These are phyloP conservation scores for Cyclocybe aegerita DNA, from an alignment of 768 basidiomycete genomes.

Conservation along the genomic window DNA sequence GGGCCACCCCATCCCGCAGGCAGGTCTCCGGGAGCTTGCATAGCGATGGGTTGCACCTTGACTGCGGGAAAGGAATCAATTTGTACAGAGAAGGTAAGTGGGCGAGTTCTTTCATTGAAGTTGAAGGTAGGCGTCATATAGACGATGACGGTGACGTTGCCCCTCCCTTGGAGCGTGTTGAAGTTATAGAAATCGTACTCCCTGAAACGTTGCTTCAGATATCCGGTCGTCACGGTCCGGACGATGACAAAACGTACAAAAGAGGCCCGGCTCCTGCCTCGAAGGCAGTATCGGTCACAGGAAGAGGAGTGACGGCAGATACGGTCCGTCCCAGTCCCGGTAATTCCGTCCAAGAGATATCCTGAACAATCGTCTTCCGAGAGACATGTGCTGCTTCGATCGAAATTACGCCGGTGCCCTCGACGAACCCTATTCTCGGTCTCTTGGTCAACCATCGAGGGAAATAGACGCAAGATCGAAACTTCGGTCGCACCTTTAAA, in stretches of 20 bases:
- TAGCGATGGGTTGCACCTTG: constrained; percentile 46
- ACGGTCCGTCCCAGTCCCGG: constrained; percentile 60
- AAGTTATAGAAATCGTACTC: constrained; percentile 70
- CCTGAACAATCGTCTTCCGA: constrained; percentile 45
- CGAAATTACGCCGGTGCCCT: constrained; percentile 60
- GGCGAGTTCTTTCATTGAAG: constrained; percentile 45
- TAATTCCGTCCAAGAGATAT: constrained; percentile 57
- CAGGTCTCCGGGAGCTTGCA: constrained; percentile 40
- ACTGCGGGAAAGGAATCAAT: constrained; percentile 44
- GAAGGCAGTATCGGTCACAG: constrained; percentile 52
- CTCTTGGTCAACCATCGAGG: not conserved
- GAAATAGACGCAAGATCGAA: not conserved
- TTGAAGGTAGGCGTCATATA: constrained; percentile 56
- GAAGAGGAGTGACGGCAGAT: constrained; percentile 63
- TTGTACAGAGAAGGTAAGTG: constrained; percentile 50
- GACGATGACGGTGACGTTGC: constrained; percentile 48
- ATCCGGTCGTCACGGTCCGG: not conserved
- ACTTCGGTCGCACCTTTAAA: constrained; percentile 45
- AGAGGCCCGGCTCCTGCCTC: constrained; percentile 62
- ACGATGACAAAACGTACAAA: constrained; percentile 36
- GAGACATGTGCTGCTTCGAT: constrained; percentile 66
- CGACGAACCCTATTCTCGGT: constrained; percentile 49
- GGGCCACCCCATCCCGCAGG: constrained; percentile 46
- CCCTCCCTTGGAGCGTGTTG: constrained; percentile 38
- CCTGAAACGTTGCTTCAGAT: constrained; percentile 22